Conservation (phyloP, 768 basidiomycete genomes). For the Tylopilus balloui region DNA sequence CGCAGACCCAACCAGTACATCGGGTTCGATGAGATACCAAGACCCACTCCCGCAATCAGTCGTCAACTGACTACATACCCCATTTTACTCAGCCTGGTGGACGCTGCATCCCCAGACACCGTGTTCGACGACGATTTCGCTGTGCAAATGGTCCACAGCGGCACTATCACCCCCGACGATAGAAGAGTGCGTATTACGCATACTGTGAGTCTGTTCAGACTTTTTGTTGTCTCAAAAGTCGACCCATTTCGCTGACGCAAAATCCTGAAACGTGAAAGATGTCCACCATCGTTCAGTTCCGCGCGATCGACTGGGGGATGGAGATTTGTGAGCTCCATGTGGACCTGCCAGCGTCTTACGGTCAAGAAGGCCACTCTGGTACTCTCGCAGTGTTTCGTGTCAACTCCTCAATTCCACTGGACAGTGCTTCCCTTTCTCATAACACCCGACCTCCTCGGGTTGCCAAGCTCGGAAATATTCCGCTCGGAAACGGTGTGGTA, state of each 20-base stretch:
- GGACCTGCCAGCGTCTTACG: slow-evolving; percentile 2
- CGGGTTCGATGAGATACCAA: slow-evolving; percentile 7
- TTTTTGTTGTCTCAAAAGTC: not conserved
- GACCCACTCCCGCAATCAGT: slow-evolving; percentile 1
- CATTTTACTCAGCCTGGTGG: slow-evolving; percentile 8
- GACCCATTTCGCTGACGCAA: not conserved
- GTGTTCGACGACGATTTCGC: slow-evolving; percentile 9
- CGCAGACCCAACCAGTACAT: slow-evolving; percentile 10
- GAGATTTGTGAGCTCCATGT: slow-evolving; percentile 11
- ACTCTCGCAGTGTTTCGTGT: slow-evolving; percentile 4
- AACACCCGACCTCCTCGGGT: slow-evolving; percentile 6
- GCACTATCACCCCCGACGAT: slow-evolving; percentile 9
- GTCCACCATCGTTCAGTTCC: slow-evolving; percentile 15
- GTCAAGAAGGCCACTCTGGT: slow-evolving; percentile 4
- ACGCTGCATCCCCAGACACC: slow-evolving; percentile 4
- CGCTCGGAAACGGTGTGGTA: not conserved
- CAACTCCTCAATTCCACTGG: slow-evolving; percentile 9
- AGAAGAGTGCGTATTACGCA: slow-evolving; percentile 4
- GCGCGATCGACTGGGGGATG: slow-evolving; percentile 16
- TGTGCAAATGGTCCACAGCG: slow-evolving; percentile 4
- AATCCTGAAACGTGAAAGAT: not conserved
- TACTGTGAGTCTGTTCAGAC: not conserved
- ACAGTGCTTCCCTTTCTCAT: slow-evolving; percentile 7
- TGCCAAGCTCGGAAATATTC: slow-evolving; percentile 3
- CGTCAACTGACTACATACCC: slow-evolving; percentile 6